Evolutionary conservation across 176 grass and related monocot species (phyloP), one percentile per base, ranked within the genome.

Genomic region (Aegilops speltoides): DNA sequence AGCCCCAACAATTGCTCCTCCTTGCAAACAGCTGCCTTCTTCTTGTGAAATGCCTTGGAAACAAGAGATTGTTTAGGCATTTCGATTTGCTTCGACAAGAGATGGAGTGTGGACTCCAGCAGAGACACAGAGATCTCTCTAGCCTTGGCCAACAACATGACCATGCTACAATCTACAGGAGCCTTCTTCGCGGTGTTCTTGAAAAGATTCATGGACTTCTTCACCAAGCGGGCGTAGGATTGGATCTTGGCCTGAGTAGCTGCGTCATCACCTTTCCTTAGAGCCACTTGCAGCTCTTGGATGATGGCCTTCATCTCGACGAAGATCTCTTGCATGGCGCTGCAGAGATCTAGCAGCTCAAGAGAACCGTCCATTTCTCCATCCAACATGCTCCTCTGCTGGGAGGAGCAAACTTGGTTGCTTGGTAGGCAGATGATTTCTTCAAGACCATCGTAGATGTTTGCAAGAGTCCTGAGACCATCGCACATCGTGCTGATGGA

Each of bases 11-110:
- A 73, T 20, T 86, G 78, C 50, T 52, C 68, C 78, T 71, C 83
- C 7, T 43, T 13, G 13, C 45, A 82, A 5, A 40, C 63, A 20
- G 54, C 4, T 3, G 3, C 2, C 22, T 64, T 86, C 52, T 38
- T 90, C 63, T 72, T 86, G 11, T 60, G 70, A 8, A 86, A 72
- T 48, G 83, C 33, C 83, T 50, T 86, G 63, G 54, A 57, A 57
- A 57, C 54, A 57, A 57, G 54, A 57, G 19, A 22, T 7, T 57
- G 16, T 22, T 57, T 57, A 57, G 54, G 54, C 54, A 57, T 57
- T 57, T 57, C 19, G 7, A 57, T 20, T 57, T 57, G 19, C 54
- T 57, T 57, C 54, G 54, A 57, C 6, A 57, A 22, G 19, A 57
- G 19, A 57, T 2, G 7, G 54, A 57, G 54, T 57, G 54, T 57